phyloP scores from a whole-genome alignment of 495 filamentous ascomycete species.

The Delitschia confertaspora region DNA sequence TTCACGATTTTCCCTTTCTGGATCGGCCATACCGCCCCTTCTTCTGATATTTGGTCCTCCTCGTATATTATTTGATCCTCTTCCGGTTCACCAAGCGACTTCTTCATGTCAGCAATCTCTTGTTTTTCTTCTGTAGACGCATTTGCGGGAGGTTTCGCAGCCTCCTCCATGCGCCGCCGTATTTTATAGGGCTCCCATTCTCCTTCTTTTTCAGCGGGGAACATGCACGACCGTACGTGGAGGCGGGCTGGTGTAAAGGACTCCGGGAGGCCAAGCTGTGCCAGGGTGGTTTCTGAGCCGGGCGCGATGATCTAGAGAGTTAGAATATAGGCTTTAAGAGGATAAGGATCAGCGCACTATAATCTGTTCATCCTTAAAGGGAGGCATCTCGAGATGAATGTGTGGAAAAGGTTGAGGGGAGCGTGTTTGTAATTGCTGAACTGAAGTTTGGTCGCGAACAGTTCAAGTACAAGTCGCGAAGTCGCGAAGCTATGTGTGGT shows the following conservation, averaged over 20 bases:
- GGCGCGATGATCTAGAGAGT: slow-evolving; percentile 71
- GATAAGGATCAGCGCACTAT: slow-evolving; percentile 42
- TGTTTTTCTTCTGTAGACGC: slow-evolving; percentile 9
- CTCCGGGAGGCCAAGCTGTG: slow-evolving; percentile 86
- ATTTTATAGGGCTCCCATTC: slow-evolving; percentile 81
- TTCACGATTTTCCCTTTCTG: slow-evolving; percentile 74
- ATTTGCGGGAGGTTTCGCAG: no score
- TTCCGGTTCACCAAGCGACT: slow-evolving; percentile 38
- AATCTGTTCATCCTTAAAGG: slow-evolving; percentile 71
- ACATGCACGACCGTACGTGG: slow-evolving; percentile 87
- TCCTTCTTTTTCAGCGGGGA: slow-evolving; percentile 65
- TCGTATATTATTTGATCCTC: slow-evolving; percentile 52
- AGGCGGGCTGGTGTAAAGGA: slow-evolving; percentile 76
- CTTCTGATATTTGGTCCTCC: slow-evolving; percentile 76
- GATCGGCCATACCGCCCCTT: slow-evolving; percentile 85
- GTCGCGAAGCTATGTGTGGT: no score
- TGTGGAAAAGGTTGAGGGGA: neutral
- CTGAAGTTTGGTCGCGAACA: no score
- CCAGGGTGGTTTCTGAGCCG: slow-evolving; percentile 85
- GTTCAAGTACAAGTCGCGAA: no score
- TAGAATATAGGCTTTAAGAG: slow-evolving; percentile 10
- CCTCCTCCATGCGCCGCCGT: slow-evolving; percentile 47
- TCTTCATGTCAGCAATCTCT: slow-evolving; percentile 26
- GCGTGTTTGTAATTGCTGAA: no score
- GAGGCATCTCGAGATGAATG: slow-evolving; percentile 47